Conservation (phyloP, 768 basidiomycete genomes). For the Tulasnella sp. region DNA sequence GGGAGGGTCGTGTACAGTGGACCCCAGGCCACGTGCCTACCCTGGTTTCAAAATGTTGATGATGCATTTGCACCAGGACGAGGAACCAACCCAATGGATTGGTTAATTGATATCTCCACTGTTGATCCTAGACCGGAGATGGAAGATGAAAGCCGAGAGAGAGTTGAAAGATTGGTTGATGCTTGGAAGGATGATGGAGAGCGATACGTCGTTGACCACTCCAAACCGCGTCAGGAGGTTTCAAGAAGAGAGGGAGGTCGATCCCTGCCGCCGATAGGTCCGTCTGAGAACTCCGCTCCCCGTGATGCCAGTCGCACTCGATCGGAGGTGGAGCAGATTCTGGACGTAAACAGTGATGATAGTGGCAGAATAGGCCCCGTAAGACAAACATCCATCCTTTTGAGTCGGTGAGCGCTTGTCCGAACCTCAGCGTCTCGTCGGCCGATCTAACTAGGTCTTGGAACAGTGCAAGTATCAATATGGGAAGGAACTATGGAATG, state of each 20-base stretch:
- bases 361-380: slow-evolving; percentile 8
- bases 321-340: slow-evolving; percentile 3
- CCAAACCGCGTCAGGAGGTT: neutral
- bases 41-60: slow-evolving; percentile 31
- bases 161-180: slow-evolving; percentile 27
- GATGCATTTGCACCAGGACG: slow-evolving; percentile 22
- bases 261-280: neutral
- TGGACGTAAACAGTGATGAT: neutral
- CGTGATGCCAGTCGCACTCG: too few relatives aligned
- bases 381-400: slow-evolving; percentile 13
- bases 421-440: neutral
- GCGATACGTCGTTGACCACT: slow-evolving; percentile 1
- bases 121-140: slow-evolving; percentile 32
- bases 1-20: slow-evolving; percentile 33
- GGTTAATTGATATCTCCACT: slow-evolving; percentile 32
- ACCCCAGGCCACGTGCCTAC: slow-evolving; percentile 20
- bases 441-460: neutral
- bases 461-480: slow-evolving; percentile 15
- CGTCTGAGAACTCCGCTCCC: neutral
- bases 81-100: slow-evolving; percentile 37
- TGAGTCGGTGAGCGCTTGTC: slow-evolving; percentile 14
- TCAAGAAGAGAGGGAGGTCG: neutral
- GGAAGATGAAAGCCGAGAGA: slow-evolving; percentile 28
- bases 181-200: slow-evolving; percentile 27
- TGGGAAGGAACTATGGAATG: slow-evolving; percentile 17